A percentile compares a stretch with the other conserved stretches of the same genome.
Evolutionary conservation across 2,329 filamentous ascomycete species (phyloP).

Genomic region (Colletotrichum sp.): DNA sequence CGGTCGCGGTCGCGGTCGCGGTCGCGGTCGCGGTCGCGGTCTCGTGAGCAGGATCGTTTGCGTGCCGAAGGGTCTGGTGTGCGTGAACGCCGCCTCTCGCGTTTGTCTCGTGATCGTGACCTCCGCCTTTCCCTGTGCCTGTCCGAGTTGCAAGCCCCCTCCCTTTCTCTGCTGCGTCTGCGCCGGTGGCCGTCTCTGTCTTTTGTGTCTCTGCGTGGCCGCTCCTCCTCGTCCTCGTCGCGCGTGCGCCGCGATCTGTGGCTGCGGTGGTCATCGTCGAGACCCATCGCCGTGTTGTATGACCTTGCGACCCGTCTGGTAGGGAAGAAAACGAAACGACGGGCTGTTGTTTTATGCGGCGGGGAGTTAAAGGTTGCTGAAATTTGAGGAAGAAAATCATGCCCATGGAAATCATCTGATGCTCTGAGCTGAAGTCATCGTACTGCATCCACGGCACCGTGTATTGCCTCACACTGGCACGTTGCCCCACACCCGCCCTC

Average conservation of each 20-base stretch:
- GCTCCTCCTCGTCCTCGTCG: conserved; percentile 1
- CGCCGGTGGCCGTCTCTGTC: neutral
- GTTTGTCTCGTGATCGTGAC: conserved; percentile 4
- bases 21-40: conserved; percentile 27
- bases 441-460: neutral
- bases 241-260: conserved; percentile 8
- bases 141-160: neutral
- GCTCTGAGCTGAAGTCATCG: neutral
- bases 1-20: conserved; percentile 27
- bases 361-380: neutral
- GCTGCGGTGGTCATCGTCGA: conserved; percentile 10
- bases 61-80: conserved; percentile 8
- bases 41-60: conserved; percentile 14
- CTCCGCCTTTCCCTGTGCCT: neutral
- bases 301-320: neutral
- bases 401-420: neutral
- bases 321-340: neutral
- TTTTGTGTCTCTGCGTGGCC: neutral
- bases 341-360: neutral
- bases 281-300: neutral
- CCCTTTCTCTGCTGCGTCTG: conserved; percentile 10
- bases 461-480: neutral
- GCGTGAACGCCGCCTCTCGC: conserved; percentile 14
- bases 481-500: neutral
- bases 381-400: neutral